Conservation (phyloP, 1,284 basidiomycete genomes). For the Trichosporon asahii region DNA sequence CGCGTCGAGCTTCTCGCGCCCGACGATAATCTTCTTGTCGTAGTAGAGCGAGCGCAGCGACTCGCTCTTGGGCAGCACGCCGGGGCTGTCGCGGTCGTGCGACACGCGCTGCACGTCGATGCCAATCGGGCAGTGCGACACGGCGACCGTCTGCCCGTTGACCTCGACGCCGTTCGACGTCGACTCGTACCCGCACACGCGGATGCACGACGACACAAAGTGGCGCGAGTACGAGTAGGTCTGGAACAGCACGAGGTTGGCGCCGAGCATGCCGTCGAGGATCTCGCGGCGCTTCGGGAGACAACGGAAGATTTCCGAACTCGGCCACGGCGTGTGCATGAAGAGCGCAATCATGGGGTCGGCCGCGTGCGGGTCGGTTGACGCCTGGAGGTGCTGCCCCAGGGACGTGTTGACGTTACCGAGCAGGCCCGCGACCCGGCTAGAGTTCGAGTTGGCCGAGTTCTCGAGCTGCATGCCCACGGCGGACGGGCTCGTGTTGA, state of each 20-base stretch:
- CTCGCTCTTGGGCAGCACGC: constrained; percentile 83
- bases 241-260: constrained; percentile 94
- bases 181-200: constrained; percentile 93
- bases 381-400: constrained; percentile 21
- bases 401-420: constrained; percentile 34
- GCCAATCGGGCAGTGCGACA: constrained; percentile 94
- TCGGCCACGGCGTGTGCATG: constrained; percentile 96
- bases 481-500: constrained; percentile 13
- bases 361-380: constrained; percentile 10
- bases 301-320: constrained; percentile 92
- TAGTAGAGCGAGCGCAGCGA: constrained; percentile 81
- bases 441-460: constrained; percentile 21
- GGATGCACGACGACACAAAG: constrained; percentile 89
- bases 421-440: constrained; percentile 29
- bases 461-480: constrained; percentile 7
- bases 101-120: constrained; percentile 89
- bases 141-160: constrained; percentile 78
- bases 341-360: constrained; percentile 76
- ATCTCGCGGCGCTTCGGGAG: constrained; percentile 86
- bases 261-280: constrained; percentile 95
- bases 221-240: constrained; percentile 97
- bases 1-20: constrained; percentile 97
- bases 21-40: constrained; percentile 98
- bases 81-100: constrained; percentile 71
- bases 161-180: constrained; percentile 80